These are phyloP conservation scores for Sphagnum magellanicum DNA, from an alignment of 228 moss, liverwort and hornwort species.

Conservation along the genomic window DNA sequence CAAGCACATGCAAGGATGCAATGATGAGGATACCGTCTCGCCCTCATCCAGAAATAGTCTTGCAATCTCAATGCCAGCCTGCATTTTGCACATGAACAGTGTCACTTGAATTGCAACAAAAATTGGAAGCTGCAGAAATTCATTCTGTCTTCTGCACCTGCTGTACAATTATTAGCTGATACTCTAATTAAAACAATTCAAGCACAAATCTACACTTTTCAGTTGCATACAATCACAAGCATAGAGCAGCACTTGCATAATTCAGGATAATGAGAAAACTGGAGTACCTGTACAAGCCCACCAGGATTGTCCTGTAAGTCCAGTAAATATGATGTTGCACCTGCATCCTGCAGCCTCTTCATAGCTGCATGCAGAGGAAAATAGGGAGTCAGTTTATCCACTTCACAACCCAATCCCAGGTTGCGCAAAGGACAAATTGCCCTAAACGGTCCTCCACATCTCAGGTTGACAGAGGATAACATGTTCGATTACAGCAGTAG, in stretches of 20 bases:
- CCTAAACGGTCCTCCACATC: not conserved
- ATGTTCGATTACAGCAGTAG: not conserved
- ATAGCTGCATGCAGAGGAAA: slow-evolving; percentile 52
- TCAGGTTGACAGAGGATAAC: not conserved
- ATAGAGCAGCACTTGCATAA: too few species aligned
- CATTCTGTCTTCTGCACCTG: too few species aligned
- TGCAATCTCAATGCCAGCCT: slow-evolving; percentile 98
- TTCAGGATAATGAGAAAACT: not conserved
- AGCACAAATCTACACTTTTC: too few species aligned
- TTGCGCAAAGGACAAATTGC: too few species aligned
- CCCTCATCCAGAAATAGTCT: slow-evolving; percentile 83
- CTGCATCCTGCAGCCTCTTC: slow-evolving; percentile 82
- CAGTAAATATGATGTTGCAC: slow-evolving; percentile 79
- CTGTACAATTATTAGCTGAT: too few species aligned
- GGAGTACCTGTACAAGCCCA: slow-evolving; percentile 86
- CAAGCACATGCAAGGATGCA: not conserved
- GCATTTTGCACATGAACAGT: slow-evolving; percentile 16
- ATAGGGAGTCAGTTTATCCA: not conserved
- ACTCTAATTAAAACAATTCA: too few species aligned
- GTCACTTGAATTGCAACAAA: not conserved
- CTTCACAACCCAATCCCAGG: too few species aligned
- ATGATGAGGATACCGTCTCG: slow-evolving; percentile 65
- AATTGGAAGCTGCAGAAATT: too few species aligned
- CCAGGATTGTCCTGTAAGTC: slow-evolving; percentile 97
- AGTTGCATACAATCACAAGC: too few species aligned